Evolutionary conservation across 1,139 yeast genomes (phyloP).

Genomic region (Scheffersomyces lignicola): DNA sequence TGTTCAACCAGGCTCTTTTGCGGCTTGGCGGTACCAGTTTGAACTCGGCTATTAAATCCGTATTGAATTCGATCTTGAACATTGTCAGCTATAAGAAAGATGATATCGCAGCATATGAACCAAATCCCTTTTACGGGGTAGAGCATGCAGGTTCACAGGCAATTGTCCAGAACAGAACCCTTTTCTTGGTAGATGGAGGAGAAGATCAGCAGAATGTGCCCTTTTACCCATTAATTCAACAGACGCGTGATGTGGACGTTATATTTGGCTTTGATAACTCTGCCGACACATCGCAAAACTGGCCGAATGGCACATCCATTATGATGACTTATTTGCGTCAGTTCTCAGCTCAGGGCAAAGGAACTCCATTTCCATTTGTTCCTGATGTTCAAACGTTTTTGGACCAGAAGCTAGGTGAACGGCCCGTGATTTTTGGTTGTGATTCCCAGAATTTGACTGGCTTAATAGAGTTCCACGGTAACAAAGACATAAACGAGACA

Average conservation of each 20-base stretch:
- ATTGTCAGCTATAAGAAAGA: conserved; percentile 25
- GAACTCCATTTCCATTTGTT: conserved; percentile 42
- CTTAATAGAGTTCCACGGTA: conserved; percentile 29
- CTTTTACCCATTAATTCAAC: conserved; percentile 70
- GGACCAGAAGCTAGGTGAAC: conserved; percentile 25
- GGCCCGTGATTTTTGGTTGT: conserved; percentile 47
- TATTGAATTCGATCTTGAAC: conserved; percentile 27
- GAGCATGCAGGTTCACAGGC: conserved; percentile 19
- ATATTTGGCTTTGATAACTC: conserved; percentile 83
- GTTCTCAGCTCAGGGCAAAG: conserved; percentile 41
- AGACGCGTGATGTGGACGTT: conserved; percentile 70
- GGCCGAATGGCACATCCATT: conserved; percentile 82
- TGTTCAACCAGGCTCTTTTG: conserved; percentile 39
- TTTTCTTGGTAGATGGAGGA: conserved; percentile 86
- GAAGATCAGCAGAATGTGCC: conserved; percentile 83
- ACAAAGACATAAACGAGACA: conserved; percentile 25
- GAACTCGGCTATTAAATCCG: conserved; percentile 22
- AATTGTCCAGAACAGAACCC: conserved; percentile 36
- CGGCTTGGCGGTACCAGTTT: conserved; percentile 20
- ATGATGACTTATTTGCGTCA: conserved; percentile 55
- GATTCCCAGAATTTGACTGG: conserved; percentile 29
- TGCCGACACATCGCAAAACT: conserved; percentile 66
- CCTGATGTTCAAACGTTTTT: conserved; percentile 33
- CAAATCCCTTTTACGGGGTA: conserved; percentile 40
- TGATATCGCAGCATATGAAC: conserved; percentile 42